These are phyloP conservation scores for Aspergillus ostianus DNA, from an alignment of 495 filamentous ascomycete species.

Conservation along the genomic window DNA sequence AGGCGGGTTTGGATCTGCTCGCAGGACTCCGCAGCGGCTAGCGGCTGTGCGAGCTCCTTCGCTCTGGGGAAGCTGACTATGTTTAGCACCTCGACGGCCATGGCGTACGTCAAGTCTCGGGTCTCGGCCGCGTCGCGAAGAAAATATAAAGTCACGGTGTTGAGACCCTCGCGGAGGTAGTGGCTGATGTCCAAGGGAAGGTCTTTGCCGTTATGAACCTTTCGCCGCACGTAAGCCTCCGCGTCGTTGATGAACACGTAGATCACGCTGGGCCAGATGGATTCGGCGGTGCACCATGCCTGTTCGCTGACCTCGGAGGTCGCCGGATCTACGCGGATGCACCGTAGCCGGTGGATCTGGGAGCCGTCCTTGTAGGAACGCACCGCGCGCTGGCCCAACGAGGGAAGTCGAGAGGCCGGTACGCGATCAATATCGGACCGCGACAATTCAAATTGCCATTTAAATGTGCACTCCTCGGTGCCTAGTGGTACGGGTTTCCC, in stretches of 20 bases:
- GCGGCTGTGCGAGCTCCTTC: conserved; percentile 35
- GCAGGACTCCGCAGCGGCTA: conserved; percentile 29
- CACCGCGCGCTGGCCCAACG: conserved; percentile 12
- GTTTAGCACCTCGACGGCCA: conserved; percentile 64
- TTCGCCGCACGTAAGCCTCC: conserved; percentile 58
- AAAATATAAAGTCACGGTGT: conserved; percentile 56
- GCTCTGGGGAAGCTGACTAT: conserved; percentile 51
- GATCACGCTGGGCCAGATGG: conserved; percentile 68
- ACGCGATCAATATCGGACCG: conserved; percentile 16
- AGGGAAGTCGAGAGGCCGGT: conserved; percentile 14
- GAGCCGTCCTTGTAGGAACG: conserved; percentile 30
- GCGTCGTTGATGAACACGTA: conserved; percentile 66
- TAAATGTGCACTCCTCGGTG: conserved; percentile 19
- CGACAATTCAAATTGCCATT: conserved; percentile 30
- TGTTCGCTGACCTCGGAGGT: conserved; percentile 25
- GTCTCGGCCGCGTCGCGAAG: conserved; percentile 39
- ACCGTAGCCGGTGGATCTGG: conserved; percentile 44
- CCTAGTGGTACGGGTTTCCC: conserved; percentile 37
- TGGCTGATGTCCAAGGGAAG: conserved; percentile 70
- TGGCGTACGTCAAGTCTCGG: conserved; percentile 39
- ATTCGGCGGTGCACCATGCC: conserved; percentile 62
- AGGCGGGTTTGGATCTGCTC: conserved; percentile 38
- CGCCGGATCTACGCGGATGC: conserved; percentile 28
- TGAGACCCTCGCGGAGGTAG: conserved; percentile 49
- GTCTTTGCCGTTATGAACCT: conserved; percentile 70